A percentile compares a stretch with the other conserved stretches of the same genome.
Conservation (phyloP, 202 grass and related monocot species). For the Sporobolus alterniflorus region DNA sequence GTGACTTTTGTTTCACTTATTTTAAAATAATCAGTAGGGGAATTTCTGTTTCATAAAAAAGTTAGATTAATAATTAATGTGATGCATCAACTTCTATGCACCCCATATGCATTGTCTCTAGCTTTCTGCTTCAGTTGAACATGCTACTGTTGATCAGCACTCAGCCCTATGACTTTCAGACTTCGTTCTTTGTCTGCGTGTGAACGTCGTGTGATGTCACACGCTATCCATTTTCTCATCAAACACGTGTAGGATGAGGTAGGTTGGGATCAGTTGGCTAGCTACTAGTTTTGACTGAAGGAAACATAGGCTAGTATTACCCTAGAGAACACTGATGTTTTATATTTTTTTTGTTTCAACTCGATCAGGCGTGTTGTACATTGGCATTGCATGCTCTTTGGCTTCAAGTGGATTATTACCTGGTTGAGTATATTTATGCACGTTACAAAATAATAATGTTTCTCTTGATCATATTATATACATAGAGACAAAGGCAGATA, state of each 20-base stretch:
- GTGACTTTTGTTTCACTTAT: no score
- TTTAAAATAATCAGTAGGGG: no score
- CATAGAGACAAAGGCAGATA: background rate
- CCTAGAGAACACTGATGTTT: background rate
- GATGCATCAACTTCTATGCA: background rate
- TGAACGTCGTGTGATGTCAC: background rate
- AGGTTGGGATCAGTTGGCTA: background rate
- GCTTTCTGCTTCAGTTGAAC: background rate
- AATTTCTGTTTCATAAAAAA: no score
- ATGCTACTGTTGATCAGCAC: background rate
- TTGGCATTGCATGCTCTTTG: background rate
- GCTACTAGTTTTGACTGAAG: background rate
- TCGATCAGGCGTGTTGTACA: background rate
- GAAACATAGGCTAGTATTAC: background rate
- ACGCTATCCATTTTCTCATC: background rate
- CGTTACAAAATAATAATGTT: background rate
- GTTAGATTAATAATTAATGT: background rate
- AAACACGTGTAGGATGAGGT: background rate
- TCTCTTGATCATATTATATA: background rate
- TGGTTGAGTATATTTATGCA: background rate
- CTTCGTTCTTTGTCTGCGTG: background rate
- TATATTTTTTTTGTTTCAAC: background rate
- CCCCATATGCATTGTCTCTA: background rate
- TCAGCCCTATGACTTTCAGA: background rate
- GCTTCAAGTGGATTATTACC: background rate